These are phyloP conservation scores for Pseudohyphozyma bogoriensis DNA, from an alignment of 768 basidiomycete species.

Conservation along the genomic window DNA sequence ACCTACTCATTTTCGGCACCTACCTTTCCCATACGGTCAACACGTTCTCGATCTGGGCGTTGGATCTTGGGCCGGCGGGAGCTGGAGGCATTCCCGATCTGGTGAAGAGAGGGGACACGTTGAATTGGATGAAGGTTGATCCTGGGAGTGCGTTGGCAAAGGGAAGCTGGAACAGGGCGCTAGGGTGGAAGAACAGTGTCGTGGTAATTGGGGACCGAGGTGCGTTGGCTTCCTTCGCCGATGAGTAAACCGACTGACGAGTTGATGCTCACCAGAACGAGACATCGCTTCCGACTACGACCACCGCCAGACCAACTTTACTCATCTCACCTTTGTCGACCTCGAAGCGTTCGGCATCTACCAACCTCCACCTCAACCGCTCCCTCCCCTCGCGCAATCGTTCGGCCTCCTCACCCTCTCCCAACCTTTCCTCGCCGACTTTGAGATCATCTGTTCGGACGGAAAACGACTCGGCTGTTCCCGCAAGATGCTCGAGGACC, in stretches of 20 bases:
- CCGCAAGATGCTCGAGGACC: constrained; percentile 68
- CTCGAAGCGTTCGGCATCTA: constrained; percentile 78
- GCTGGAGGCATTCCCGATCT: constrained; percentile 28
- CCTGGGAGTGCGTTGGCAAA: constrained; percentile 71
- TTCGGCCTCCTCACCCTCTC: constrained; percentile 65
- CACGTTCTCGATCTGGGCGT: constrained; percentile 91
- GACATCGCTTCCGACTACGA: constrained; percentile 89
- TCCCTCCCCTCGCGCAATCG: constrained; percentile 65
- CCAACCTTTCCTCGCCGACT: constrained; percentile 50
- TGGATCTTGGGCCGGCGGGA: constrained; percentile 53
- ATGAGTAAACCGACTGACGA: not conserved
- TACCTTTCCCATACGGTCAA: constrained; percentile 90
- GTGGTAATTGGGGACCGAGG: constrained; percentile 77
- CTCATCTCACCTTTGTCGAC: constrained; percentile 23
- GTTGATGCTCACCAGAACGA: constrained; percentile 40
- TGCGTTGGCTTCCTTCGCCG: not conserved
- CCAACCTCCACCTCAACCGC: constrained; percentile 56
- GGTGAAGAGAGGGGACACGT: constrained; percentile 41
- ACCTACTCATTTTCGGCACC: constrained; percentile 88
- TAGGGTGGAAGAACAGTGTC: constrained; percentile 78
- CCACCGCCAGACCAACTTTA: constrained; percentile 60
- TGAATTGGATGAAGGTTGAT: constrained; percentile 81
- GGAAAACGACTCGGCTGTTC: constrained; percentile 73
- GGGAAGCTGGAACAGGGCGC: constrained; percentile 92
- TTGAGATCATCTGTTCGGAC: constrained; percentile 86